phyloP scores from a whole-genome alignment of 257 asterid species.

The Lavandula angustifolia region DNA sequence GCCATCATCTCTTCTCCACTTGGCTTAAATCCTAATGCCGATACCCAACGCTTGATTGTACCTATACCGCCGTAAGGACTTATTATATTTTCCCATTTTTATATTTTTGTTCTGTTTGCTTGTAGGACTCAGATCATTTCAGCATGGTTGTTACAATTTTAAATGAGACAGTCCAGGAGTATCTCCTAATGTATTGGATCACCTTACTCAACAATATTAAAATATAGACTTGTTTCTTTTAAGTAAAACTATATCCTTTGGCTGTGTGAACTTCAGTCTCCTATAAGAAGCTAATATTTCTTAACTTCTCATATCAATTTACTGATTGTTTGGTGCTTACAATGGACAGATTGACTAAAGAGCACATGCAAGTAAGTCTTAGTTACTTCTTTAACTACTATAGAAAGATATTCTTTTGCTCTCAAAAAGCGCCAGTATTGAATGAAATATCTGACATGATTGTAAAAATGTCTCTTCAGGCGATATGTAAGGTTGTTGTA shows the following conservation, averaged over 20 bases:
- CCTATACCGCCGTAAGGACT: conserved; percentile 90
- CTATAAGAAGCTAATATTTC: conserved; percentile 2
- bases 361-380: conserved; percentile 81
- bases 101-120: conserved; percentile 14
- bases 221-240: conserved; percentile 16
- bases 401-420: conserved; percentile 22
- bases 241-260: conserved; percentile 5
- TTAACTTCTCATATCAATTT: conserved; percentile 18
- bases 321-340: conserved; percentile 36
- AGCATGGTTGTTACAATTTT: conserved; percentile 9
- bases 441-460: conserved; percentile 14
- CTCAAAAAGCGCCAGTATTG: conserved; percentile 21
- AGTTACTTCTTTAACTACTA: conserved; percentile 6
- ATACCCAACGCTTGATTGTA: conserved; percentile 65
- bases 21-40: conserved; percentile 86
- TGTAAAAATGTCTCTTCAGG: conserved; percentile 49
- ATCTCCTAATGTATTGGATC: background rate
- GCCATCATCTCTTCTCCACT: conserved; percentile 83
- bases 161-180: background rate
- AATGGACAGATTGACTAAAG: conserved; percentile 81
- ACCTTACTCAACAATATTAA: background rate
- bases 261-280: conserved; percentile 16
- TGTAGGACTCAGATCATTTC: conserved; percentile 10
- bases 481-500: conserved; percentile 83
- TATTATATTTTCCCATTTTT: conserved; percentile 15